Percentiles rank a stretch among this genome's conserved stretches.
phyloP scores from a whole-genome alignment of 305 asterid species.

The Fraxinus sp. region DNA sequence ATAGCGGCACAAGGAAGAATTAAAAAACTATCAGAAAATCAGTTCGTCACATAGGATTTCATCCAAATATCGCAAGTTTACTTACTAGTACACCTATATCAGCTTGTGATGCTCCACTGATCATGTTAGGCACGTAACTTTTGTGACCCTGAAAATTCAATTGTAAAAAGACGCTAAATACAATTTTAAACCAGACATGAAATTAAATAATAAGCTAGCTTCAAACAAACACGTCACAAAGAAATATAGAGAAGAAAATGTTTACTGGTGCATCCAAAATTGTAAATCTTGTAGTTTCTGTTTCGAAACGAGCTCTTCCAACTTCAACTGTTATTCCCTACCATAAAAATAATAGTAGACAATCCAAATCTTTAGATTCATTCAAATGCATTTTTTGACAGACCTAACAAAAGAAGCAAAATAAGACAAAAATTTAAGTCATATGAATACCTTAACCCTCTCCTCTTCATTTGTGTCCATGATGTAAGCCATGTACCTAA shows the following conservation, averaged over 20 bases:
- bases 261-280: slow-evolving; percentile 97
- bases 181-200: background rate
- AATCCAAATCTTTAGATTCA: slow-evolving; percentile 14
- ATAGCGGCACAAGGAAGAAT: background rate
- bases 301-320: slow-evolving; percentile 98
- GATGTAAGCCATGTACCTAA: slow-evolving; percentile 97
- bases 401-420: slow-evolving; percentile 1
- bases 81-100: slow-evolving; percentile 91
- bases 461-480: slow-evolving; percentile 99
- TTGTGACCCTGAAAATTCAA: slow-evolving; percentile 73
- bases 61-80: background rate
- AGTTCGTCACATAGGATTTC: background rate
- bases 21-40: background rate
- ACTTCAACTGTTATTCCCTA: slow-evolving; percentile 99
- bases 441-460: slow-evolving; percentile 69
- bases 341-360: slow-evolving; percentile 7
- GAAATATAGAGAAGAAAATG: background rate
- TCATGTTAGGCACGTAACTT: slow-evolving; percentile 97
- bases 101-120: slow-evolving; percentile 98
- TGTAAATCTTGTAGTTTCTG: slow-evolving; percentile 90
- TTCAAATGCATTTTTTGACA: background rate
- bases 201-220: background rate
- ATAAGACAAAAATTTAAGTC: background rate
- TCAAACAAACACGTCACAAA: background rate
- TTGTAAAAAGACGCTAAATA: background rate